Evolutionary conservation across 202 grass and related monocot species (phyloP).

Genomic region (Setaria viridis): DNA sequence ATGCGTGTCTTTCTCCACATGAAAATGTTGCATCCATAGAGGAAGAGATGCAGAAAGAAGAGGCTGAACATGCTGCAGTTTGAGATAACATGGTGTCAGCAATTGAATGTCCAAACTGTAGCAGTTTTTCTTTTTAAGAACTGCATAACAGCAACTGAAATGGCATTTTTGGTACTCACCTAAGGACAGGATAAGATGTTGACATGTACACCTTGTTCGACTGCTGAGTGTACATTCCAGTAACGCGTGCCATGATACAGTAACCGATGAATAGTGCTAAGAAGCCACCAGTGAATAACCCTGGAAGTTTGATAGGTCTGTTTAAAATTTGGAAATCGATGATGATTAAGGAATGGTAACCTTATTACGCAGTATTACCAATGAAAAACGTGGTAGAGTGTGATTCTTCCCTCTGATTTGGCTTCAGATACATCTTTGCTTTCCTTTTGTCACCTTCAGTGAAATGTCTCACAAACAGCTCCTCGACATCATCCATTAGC

Average conservation of each 20-base stretch:
- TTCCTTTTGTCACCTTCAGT: slow-evolving; percentile 69
- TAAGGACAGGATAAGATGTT: slow-evolving; percentile 81
- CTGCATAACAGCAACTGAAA: slow-evolving; percentile 27
- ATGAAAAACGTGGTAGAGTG: slow-evolving; percentile 81
- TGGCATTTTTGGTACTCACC: slow-evolving; percentile 50
- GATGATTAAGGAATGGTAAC: slow-evolving; percentile 11
- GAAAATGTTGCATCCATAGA: slow-evolving; percentile 86
- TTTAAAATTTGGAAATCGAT: slow-evolving; percentile 32
- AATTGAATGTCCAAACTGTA: slow-evolving; percentile 17
- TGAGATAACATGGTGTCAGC: slow-evolving; percentile 40
- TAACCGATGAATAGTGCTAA: slow-evolving; percentile 73
- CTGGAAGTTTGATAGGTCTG: slow-evolving; percentile 48
- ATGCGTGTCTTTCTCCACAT: slow-evolving; percentile 83
- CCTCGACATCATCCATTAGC: slow-evolving; percentile 79
- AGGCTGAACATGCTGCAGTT: slow-evolving; percentile 86
- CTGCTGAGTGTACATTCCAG: slow-evolving; percentile 79
- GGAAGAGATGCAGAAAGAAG: slow-evolving; percentile 81
- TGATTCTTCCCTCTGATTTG: slow-evolving; percentile 68
- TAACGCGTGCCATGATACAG: slow-evolving; percentile 73
- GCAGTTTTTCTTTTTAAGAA: slow-evolving; percentile 18
- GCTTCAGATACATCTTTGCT: slow-evolving; percentile 82
- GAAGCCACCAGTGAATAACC: slow-evolving; percentile 69
- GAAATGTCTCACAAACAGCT: slow-evolving; percentile 76
- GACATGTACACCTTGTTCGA: slow-evolving; percentile 82
- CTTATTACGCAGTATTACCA: slow-evolving; percentile 50